Conservation (phyloP, 78 protist species). For the Neovahlkampfia damariscottae region DNA sequence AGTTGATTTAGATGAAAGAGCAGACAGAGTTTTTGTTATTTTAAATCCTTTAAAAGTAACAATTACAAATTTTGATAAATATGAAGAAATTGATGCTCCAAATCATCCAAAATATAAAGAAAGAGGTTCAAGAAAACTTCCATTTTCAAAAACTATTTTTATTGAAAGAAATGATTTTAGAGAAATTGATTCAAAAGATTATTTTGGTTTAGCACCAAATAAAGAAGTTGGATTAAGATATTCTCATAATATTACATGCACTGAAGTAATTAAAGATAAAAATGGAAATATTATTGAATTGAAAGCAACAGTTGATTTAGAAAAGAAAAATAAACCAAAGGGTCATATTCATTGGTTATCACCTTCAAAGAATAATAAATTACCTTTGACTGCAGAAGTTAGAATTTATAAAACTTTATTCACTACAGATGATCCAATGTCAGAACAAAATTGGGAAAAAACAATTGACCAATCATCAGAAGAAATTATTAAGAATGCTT, state of each 20-base stretch:
- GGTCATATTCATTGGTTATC: conserved; percentile 85
- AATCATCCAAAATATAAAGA: conserved; percentile 58
- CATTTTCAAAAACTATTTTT: conserved; percentile 46
- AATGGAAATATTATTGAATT: conserved; percentile 41
- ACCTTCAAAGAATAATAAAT: conserved; percentile 5
- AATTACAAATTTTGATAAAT: conserved; percentile 20
- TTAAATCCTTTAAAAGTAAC: conserved; percentile 56
- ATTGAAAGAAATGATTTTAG: conserved; percentile 76
- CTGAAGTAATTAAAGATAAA: conserved; percentile 26
- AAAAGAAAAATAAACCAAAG: conserved; percentile 31
- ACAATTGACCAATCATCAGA: conserved; percentile 36
- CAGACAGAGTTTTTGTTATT: conserved; percentile 34
- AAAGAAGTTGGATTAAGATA: conserved; percentile 50
- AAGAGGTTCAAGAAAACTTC: conserved; percentile 45
- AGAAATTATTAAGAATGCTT: conserved; percentile 21
- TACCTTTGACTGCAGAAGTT: background rate
- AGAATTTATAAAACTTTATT: conserved; percentile 30
- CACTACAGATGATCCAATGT: conserved; percentile 27
- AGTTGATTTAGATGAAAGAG: conserved; percentile 26
- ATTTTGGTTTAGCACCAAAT: conserved; percentile 64
- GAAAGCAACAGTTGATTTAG: conserved; percentile 29
- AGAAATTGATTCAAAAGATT: conserved; percentile 15
- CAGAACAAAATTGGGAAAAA: conserved; percentile 27
- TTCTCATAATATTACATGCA: conserved; percentile 42
- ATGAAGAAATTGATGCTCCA: conserved; percentile 31